Percentiles rank a stretch among this genome's conserved stretches.
Conservation (phyloP, 1,284 basidiomycete species). For the Earliella scabrosa region DNA sequence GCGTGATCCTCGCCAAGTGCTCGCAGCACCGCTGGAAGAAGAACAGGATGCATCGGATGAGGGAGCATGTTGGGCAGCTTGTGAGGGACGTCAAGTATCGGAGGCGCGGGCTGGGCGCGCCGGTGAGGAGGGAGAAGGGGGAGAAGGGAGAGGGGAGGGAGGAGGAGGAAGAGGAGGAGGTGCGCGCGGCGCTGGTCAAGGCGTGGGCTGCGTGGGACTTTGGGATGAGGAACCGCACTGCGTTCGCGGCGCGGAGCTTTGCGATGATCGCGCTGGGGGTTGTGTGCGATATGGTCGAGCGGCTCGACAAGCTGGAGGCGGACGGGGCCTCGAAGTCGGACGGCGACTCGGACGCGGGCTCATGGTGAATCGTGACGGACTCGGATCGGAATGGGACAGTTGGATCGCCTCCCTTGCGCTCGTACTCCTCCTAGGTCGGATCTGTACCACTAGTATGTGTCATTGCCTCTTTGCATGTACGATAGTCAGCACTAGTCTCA, state of each 20-base stretch:
- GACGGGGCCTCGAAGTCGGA: too few relatives aligned
- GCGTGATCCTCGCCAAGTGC: slow-evolving; percentile 68
- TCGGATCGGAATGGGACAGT: too few relatives aligned
- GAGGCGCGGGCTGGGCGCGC: slow-evolving; percentile 38
- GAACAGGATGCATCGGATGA: slow-evolving; percentile 66
- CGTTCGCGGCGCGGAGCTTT: slow-evolving; percentile 70
- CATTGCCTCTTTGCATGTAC: too few relatives aligned
- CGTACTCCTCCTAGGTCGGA: too few relatives aligned
- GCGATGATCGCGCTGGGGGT: slow-evolving; percentile 63
- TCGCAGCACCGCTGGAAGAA: slow-evolving; percentile 60
- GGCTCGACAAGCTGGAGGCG: slow-evolving; percentile 32
- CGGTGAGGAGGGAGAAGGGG: slow-evolving; percentile 27
- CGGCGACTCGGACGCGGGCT: too few relatives aligned
- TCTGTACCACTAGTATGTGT: too few relatives aligned
- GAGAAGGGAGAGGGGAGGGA: too few relatives aligned
- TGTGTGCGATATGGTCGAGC: slow-evolving; percentile 63
- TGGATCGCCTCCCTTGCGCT: too few relatives aligned
- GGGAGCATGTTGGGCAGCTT: slow-evolving; percentile 54
- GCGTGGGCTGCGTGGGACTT: slow-evolving; percentile 71
- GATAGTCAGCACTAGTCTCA: too few relatives aligned
- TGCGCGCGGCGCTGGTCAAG: slow-evolving; percentile 47
- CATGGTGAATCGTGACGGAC: too few relatives aligned
- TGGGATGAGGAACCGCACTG: slow-evolving; percentile 43
- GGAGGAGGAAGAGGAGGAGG: slow-evolving; percentile 33
- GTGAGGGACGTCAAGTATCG: slow-evolving; percentile 53